Evolutionary conservation across 345 rosid genomes (phyloP).

Genomic region (Camelina neglecta): DNA sequence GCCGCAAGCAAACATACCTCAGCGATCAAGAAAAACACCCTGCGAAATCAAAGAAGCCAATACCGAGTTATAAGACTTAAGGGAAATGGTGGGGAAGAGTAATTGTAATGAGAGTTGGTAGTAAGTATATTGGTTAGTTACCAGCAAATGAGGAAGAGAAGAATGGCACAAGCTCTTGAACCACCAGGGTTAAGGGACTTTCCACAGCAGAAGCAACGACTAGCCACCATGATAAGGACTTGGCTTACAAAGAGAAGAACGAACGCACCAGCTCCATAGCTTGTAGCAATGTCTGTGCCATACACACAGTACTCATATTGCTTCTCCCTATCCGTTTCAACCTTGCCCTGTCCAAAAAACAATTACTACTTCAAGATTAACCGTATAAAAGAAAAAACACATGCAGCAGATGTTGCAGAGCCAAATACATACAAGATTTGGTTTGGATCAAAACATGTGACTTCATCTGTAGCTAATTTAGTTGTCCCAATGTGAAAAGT

Average conservation of each 20-base stretch:
- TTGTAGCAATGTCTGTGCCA: slow-evolving; percentile 86
- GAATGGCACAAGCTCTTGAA: slow-evolving; percentile 82
- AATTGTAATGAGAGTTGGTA: neutral
- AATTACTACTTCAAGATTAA: slow-evolving; percentile 1
- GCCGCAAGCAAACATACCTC: slow-evolving; percentile 87
- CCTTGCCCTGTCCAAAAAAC: slow-evolving; percentile 58
- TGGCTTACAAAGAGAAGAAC: slow-evolving; percentile 75
- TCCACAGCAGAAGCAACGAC: slow-evolving; percentile 94
- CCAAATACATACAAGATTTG: slow-evolving; percentile 1
- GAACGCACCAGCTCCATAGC: slow-evolving; percentile 86
- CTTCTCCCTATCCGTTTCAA: slow-evolving; percentile 55
- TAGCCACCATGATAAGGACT: slow-evolving; percentile 81
- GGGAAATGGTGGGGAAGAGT: neutral
- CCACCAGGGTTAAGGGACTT: slow-evolving; percentile 80
- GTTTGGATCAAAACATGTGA: neutral
- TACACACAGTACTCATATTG: slow-evolving; percentile 66
- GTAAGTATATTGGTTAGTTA: slow-evolving; percentile 32
- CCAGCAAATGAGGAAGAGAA: slow-evolving; percentile 92
- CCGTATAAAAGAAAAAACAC: neutral
- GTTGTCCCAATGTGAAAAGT: neutral
- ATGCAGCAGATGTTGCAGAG: neutral
- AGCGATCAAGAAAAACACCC: slow-evolving; percentile 82
- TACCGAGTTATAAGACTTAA: neutral
- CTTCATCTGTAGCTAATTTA: slow-evolving; percentile 4
- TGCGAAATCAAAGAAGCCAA: slow-evolving; percentile 32